These are phyloP conservation scores for Diplocarpon mali DNA, from an alignment of 2,329 filamentous ascomycete species.

Conservation along the genomic window DNA sequence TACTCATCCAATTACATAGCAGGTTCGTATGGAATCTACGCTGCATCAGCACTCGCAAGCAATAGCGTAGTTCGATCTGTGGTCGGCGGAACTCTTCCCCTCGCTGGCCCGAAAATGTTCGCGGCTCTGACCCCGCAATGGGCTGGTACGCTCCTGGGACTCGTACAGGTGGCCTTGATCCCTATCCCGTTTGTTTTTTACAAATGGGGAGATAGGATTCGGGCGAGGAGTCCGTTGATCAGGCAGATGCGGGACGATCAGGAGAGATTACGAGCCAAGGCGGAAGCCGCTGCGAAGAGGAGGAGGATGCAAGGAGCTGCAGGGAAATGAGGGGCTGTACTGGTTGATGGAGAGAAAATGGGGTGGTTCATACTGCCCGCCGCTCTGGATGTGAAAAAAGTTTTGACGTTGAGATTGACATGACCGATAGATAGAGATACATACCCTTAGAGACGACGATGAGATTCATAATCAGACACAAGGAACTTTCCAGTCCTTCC, in stretches of 20 bases:
- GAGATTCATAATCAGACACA: no score
- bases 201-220: constrained; percentile 42
- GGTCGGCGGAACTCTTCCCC: constrained; percentile 66
- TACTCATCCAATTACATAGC: constrained; percentile 75
- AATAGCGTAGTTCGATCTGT: constrained; percentile 65
- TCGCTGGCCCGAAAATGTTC: constrained; percentile 68
- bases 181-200: constrained; percentile 78
- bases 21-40: constrained; percentile 68
- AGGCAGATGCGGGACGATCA: constrained; percentile 28
- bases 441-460: no score
- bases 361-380: no score
- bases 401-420: no score
- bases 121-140: constrained; percentile 58
- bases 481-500: no score
- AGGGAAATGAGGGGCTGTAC: constrained; percentile 1
- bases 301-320: constrained; percentile 5
- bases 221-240: constrained; percentile 38
- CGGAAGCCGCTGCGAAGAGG: constrained; percentile 7
- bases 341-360: constrained; percentile 6
- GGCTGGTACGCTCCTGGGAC: constrained; percentile 64
- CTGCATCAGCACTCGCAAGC: constrained; percentile 68
- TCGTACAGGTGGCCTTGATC: constrained; percentile 63
- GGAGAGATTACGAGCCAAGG: constrained; percentile 19
- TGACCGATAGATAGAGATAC: no score
- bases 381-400: no score